Conservation (phyloP, 2,329 filamentous ascomycete genomes). For the Aspergillus thermomutatus region DNA sequence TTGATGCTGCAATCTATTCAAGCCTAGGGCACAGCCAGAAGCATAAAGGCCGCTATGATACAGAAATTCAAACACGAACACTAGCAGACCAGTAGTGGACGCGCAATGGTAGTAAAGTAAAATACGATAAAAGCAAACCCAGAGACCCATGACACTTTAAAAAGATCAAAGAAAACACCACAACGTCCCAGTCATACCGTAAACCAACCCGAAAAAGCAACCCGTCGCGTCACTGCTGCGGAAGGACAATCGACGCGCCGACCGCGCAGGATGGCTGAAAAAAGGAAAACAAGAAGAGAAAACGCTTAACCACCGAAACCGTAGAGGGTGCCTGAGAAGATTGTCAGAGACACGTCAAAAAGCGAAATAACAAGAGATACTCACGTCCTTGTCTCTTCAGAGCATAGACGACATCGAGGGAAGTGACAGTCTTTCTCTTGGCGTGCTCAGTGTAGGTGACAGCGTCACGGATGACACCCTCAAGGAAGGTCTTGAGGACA, state of each 20-base stretch:
- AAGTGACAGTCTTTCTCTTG: conserved; percentile 61
- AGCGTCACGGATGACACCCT: conserved; percentile 74
- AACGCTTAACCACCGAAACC: conserved; percentile 77
- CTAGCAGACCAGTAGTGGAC: conserved; percentile 39
- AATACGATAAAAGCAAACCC: conserved; percentile 40
- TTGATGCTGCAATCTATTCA: conserved; percentile 26
- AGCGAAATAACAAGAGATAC: conserved; percentile 11
- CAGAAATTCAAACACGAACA: conserved; percentile 39
- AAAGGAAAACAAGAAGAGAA: conserved; percentile 27
- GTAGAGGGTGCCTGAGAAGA: conserved; percentile 64
- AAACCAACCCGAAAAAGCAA: conserved; percentile 40
- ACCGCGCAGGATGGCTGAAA: conserved; percentile 33
- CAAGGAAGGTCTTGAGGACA: conserved; percentile 80
- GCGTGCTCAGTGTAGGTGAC: conserved; percentile 81
- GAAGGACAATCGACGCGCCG: conserved; percentile 28
- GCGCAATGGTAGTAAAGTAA: conserved; percentile 35
- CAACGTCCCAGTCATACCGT: conserved; percentile 45
- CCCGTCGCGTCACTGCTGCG: conserved; percentile 30
- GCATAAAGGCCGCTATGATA: conserved; percentile 42
- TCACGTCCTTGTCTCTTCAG: conserved; percentile 61
- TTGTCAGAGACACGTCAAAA: conserved; percentile 18
- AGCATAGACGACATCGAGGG: conserved; percentile 61
- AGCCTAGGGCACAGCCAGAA: conserved; percentile 34
- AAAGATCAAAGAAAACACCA: conserved; percentile 40
- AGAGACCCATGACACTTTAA: conserved; percentile 41